Conservation (phyloP, 139 green algal genomes). For the Tetradesmus obliquus region DNA sequence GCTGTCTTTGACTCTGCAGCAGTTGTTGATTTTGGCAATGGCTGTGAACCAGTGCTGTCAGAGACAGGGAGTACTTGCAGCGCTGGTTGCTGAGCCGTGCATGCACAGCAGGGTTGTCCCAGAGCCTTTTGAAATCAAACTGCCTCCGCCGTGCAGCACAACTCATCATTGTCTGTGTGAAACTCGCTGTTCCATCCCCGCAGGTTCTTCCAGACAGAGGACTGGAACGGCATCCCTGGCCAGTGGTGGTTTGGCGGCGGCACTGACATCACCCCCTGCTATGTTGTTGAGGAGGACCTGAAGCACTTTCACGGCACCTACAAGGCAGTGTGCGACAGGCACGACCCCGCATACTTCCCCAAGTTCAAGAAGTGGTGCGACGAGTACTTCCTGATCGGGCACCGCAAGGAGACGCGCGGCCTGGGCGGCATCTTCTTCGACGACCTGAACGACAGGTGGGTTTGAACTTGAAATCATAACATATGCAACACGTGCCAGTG, state of each 20-base stretch:
- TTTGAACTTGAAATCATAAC: too few species aligned
- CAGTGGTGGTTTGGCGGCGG: slow-evolving; percentile 99
- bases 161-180: slow-evolving; percentile 3
- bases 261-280: slow-evolving; percentile 98
- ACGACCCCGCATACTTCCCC: slow-evolving; percentile 95
- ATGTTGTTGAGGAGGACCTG: slow-evolving; percentile 96
- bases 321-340: slow-evolving; percentile 90
- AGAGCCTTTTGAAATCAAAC: too few species aligned
- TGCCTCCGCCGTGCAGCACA: too few species aligned
- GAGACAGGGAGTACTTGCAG: neutral
- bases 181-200: neutral
- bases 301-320: slow-evolving; percentile 97
- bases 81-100: neutral
- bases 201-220: slow-evolving; percentile 98
- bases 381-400: slow-evolving; percentile 99
- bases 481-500: too few species aligned
- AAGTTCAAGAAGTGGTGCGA: slow-evolving; percentile 97
- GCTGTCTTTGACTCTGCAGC: neutral
- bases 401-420: slow-evolving; percentile 89
- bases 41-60: neutral
- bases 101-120: neutral
- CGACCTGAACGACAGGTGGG: slow-evolving; percentile 90
- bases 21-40: neutral
- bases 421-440: slow-evolving; percentile 99
- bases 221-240: slow-evolving; percentile 90